Conservation (phyloP, 306 rosid genomes). For the Malus orientalis region DNA sequence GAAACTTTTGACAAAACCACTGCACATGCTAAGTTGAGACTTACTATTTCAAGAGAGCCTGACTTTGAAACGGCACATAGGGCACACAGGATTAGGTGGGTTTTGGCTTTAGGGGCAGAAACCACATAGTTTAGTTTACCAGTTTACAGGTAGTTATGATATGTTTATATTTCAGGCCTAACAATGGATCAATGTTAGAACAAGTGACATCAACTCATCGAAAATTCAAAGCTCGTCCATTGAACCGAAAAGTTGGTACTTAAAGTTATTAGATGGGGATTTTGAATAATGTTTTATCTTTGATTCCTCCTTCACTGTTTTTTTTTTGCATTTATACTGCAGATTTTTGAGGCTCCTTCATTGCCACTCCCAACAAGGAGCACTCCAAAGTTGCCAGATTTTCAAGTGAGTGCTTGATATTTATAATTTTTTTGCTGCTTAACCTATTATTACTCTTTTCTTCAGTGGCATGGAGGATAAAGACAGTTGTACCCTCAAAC, state of each 20-base stretch:
- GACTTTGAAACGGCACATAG: slow-evolving; percentile 77
- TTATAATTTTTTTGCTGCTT: neutral
- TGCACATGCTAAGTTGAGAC: slow-evolving; percentile 45
- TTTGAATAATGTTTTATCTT: slow-evolving; percentile 6
- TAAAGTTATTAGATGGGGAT: neutral
- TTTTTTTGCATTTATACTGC: slow-evolving; percentile 15
- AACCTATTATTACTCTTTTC: neutral
- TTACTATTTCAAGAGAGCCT: slow-evolving; percentile 87
- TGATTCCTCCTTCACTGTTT: slow-evolving; percentile 10
- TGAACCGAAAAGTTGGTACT: slow-evolving; percentile 83
- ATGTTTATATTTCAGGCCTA: slow-evolving; percentile 44
- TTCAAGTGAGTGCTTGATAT: slow-evolving; percentile 58
- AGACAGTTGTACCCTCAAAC: neutral
- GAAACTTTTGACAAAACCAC: slow-evolving; percentile 43
- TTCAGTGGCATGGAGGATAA: neutral
- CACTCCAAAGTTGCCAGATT: slow-evolving; percentile 75
- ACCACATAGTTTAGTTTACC: slow-evolving; percentile 19
- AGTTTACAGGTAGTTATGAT: slow-evolving; percentile 6
- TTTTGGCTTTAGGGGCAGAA: slow-evolving; percentile 39
- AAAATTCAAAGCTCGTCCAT: slow-evolving; percentile 82
- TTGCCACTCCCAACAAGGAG: slow-evolving; percentile 68
- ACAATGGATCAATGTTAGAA: slow-evolving; percentile 45
- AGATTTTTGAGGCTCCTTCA: slow-evolving; percentile 90
- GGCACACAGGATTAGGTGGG: slow-evolving; percentile 79
- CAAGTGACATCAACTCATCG: slow-evolving; percentile 27